Base-by-base conservation (phyloP, 345 rosid genomes). In the Carallia pectinifolia region DNA sequence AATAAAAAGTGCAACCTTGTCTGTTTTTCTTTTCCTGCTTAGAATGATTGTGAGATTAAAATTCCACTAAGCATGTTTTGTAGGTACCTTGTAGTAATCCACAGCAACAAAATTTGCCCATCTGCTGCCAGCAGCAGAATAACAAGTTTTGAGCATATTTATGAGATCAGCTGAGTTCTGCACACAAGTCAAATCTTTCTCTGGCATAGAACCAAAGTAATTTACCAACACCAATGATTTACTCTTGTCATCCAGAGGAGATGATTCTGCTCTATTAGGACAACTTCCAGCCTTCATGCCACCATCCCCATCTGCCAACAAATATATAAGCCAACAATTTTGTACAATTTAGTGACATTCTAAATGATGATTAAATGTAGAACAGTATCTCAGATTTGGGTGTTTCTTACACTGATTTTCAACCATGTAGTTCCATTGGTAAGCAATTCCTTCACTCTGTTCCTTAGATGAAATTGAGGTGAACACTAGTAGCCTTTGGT, bases 391-490 rank as follows among this genome's bases (percentile, higher is more conserved):
- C 55, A 4, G 5, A 19, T 53, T 53, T 33, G 34, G 34, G 4
- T 33, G 34, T 0, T 60, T 37, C 75, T 69, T 82, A 87, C 94
- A 89, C 33, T 87, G 91, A 69, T 89, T 89, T 82, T 87, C 95
- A 39, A 87, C 91, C 95, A 87, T 89, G 85, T 84, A 89, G 53
- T 77, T 84, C 95, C 95, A 89, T 66, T 89, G 95, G 68, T 85
- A 89, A 19, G 95, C 91, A 10, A 87, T 85, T 50, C 87, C 90
- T 77, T 89, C 95, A 19, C 73, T 61, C 37, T 71, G 53, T 76
- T 89, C 88, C 74, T 89, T 89, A 15, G 90, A 80, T 69, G 65
- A 10, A 9, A 69, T 71, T 0, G 91, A 89, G 27, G 91, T 85
- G 80, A 89, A 89, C 0, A 85, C 90, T 9, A 89, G 77, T 15